A percentile compares a stretch with the other conserved stretches of the same genome.
Conservation (phyloP, 2,329 filamentous ascomycete genomes). For the Aaosphaeria pasadenensis region DNA sequence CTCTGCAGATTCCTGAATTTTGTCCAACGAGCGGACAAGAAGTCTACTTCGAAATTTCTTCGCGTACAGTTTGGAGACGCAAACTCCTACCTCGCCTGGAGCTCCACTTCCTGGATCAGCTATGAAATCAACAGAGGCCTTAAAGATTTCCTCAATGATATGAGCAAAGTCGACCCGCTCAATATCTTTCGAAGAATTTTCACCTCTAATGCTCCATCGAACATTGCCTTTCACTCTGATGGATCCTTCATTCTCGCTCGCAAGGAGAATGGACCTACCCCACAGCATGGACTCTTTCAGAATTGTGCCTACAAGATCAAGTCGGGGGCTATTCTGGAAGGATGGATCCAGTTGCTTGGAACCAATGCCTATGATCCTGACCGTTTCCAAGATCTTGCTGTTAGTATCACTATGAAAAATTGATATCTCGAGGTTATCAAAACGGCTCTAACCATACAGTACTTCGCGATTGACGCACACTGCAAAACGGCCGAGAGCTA, state of each 20-base stretch:
- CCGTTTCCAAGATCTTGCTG: background rate
- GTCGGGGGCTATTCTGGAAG: conserved; percentile 5
- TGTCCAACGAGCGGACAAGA: no score
- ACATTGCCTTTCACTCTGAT: conserved; percentile 17
- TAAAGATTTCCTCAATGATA: background rate
- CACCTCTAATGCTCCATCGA: background rate
- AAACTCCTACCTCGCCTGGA: conserved; percentile 22
- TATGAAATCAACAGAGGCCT: conserved; percentile 8
- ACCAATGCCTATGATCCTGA: no score
- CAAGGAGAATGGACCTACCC: no score
- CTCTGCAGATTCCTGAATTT: no score
- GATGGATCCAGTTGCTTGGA: conserved; percentile 5
- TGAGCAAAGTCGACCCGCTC: background rate
- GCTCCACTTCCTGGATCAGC: conserved; percentile 14
- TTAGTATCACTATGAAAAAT: no score
- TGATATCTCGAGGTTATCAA: no score
- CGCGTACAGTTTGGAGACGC: conserved; percentile 23
- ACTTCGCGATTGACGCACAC: conserved; percentile 18
- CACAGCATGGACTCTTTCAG: no score
- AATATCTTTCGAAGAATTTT: background rate
- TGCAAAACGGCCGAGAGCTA: conserved; percentile 16
- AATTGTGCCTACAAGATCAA: no score
- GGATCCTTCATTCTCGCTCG: conserved; percentile 15
- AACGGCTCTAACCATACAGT: conserved; percentile 6
- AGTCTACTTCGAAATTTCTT: conserved; percentile 2